Percentiles rank a stretch among this genome's conserved stretches.
These are phyloP conservation scores for Ampelomyces quisqualis DNA, from an alignment of 2,329 filamentous ascomycete genomes.

Conservation along the genomic window DNA sequence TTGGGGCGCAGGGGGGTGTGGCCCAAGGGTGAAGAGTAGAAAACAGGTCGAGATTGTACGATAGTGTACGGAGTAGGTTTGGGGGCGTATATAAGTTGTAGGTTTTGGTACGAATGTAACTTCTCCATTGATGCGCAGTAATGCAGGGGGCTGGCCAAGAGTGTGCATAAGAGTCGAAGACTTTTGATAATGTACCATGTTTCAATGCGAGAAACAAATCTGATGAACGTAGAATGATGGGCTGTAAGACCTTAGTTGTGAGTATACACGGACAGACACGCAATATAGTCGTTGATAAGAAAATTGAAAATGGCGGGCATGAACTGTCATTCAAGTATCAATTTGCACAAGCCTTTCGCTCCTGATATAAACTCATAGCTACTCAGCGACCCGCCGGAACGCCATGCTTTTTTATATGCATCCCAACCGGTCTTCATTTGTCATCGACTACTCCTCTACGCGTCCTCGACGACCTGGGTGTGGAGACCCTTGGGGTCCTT, in stretches of 20 bases:
- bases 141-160: no score
- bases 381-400: conserved; percentile 41
- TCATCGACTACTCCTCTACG: conserved; percentile 43
- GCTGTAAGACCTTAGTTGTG: no score
- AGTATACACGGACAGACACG: background rate
- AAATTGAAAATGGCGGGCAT: conserved; percentile 28
- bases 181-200: no score
- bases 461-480: conserved; percentile 79
- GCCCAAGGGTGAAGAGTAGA: background rate
- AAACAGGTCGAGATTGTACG: background rate
- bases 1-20: background rate
- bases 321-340: conserved; percentile 41
- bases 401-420: conserved; percentile 39
- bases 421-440: conserved; percentile 16
- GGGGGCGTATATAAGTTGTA: background rate
- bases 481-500: conserved; percentile 98
- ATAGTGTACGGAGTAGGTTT: no score
- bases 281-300: background rate
- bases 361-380: conserved; percentile 28
- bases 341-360: conserved; percentile 40
- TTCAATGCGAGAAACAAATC: no score
- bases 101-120: background rate
- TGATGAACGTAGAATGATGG: no score
- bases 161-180: no score
- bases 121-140: background rate